Conservation (phyloP, 169 alveolate species). For the Cystoisospora suis region DNA sequence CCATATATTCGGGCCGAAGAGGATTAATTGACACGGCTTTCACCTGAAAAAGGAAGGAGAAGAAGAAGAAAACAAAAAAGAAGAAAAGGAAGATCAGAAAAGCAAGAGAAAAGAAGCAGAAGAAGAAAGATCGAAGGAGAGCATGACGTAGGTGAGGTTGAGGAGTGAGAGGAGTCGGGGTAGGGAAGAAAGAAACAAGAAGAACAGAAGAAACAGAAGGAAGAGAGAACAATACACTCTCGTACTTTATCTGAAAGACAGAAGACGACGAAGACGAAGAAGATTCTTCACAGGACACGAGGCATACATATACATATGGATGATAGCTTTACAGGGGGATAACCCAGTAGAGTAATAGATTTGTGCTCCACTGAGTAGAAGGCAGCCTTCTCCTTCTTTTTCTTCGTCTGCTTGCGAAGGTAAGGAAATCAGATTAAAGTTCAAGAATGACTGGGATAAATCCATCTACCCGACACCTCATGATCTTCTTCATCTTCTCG, state of each 20-base stretch:
- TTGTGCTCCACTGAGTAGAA: too few species aligned
- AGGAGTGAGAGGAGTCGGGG: not conserved
- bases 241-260: conserved; percentile 41
- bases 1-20: conserved; percentile 66
- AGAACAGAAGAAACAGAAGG: not conserved
- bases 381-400: too few species aligned
- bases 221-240: conserved; percentile 17
- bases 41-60: conserved; percentile 47
- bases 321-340: too few species aligned
- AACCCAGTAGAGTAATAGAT: too few species aligned
- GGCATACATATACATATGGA: too few species aligned
- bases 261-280: not conserved
- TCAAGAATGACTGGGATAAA: too few species aligned
- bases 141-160: not conserved
- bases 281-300: too few species aligned
- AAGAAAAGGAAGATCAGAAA: not conserved
- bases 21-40: conserved; percentile 74
- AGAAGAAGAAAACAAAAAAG: not conserved
- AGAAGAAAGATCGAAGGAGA: not conserved
- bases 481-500: too few species aligned
- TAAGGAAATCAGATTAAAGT: too few species aligned
- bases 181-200: not conserved
- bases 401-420: too few species aligned
- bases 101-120: conserved; percentile 31
- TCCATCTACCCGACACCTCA: too few species aligned